Evolutionary conservation across 2,329 filamentous ascomycete species (phyloP).

Genomic region (Diaporthe sp.): DNA sequence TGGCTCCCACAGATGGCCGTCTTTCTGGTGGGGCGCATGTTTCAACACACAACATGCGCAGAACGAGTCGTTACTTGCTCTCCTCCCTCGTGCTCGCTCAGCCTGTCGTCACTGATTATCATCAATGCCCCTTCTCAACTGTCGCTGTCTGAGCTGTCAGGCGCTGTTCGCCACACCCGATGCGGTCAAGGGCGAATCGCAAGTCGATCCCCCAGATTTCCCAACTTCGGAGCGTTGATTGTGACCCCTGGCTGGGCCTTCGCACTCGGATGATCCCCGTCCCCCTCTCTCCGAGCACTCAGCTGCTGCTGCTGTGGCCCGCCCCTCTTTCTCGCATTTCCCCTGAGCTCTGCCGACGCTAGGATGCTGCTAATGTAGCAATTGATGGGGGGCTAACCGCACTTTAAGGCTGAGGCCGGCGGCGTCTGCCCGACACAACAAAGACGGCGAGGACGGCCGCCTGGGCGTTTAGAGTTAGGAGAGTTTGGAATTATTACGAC

Average conservation of each 20-base stretch:
- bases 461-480: constrained; percentile 22
- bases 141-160: background rate
- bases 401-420: constrained; percentile 25
- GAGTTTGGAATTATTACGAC: constrained; percentile 9
- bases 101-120: background rate
- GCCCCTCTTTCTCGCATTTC: constrained; percentile 24
- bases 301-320: background rate
- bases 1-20: constrained; percentile 28
- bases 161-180: constrained; percentile 14
- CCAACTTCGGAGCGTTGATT: background rate
- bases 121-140: background rate
- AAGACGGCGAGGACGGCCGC: background rate
- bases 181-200: constrained; percentile 27
- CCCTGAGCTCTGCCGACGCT: constrained; percentile 31
- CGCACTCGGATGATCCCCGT: constrained; percentile 29
- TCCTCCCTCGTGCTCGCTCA: background rate
- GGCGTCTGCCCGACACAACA: background rate
- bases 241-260: background rate
- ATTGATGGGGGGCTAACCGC: constrained; percentile 12
- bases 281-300: background rate
- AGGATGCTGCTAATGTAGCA: constrained; percentile 3
- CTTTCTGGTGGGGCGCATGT: constrained; percentile 28
- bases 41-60: constrained; percentile 31
- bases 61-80: constrained; percentile 10
- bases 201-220: constrained; percentile 30